phyloP scores from a whole-genome alignment of 805 yeast genomes.

The Hanseniaspora clermontiae region DNA sequence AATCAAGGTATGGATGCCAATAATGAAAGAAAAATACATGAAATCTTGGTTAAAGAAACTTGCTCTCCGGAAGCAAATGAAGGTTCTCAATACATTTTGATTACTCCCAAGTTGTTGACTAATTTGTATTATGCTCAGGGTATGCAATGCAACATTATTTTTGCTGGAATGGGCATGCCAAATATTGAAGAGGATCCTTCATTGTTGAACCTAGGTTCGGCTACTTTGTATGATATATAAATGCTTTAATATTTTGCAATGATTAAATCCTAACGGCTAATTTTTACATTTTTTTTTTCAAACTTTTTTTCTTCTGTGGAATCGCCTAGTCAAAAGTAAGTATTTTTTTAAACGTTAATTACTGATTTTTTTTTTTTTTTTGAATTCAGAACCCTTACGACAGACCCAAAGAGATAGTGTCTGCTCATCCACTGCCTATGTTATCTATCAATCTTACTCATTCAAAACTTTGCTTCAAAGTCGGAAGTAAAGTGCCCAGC shows the following conservation, averaged over 20 bases:
- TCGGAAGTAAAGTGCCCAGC: neutral
- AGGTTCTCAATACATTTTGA: slow-evolving; percentile 70
- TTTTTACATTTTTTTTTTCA: no score
- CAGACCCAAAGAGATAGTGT: no score
- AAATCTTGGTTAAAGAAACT: slow-evolving; percentile 72
- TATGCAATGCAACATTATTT: slow-evolving; percentile 40
- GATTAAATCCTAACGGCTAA: neutral
- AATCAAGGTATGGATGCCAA: slow-evolving; percentile 97
- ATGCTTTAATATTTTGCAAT: neutral
- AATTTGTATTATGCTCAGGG: slow-evolving; percentile 59
- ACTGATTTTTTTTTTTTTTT: no score
- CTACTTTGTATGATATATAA: slow-evolving; percentile 20
- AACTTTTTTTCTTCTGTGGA: neutral
- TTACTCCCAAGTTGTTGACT: slow-evolving; percentile 82
- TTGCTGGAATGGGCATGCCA: slow-evolving; percentile 43
- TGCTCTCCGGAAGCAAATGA: slow-evolving; percentile 37
- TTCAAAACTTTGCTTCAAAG: neutral
- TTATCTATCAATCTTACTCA: neutral
- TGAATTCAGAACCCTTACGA: no score
- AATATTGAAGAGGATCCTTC: slow-evolving; percentile 26
- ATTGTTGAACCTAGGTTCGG: slow-evolving; percentile 29
- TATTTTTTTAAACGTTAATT: no score
- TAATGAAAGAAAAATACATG: slow-evolving; percentile 79
- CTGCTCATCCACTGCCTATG: neutral
- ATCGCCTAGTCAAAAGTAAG: no score